Evolutionary conservation across 1,284 basidiomycete genomes (phyloP).

Genomic region (Sanghuangporus sanghuang): DNA sequence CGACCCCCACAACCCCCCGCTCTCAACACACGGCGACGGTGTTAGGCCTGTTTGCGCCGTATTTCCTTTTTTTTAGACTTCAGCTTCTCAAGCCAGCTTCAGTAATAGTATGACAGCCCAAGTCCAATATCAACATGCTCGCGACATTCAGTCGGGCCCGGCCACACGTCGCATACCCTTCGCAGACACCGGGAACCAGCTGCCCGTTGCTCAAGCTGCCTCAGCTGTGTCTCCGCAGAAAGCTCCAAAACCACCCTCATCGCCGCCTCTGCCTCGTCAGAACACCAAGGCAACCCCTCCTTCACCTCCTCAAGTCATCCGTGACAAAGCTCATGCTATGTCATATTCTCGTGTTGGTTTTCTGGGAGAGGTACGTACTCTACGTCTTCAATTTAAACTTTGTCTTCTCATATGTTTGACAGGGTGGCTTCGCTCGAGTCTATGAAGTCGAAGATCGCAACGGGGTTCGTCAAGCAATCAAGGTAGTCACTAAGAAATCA

Average conservation of each 20-base stretch:
- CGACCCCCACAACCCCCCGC: not conserved
- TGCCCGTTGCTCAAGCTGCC: not conserved
- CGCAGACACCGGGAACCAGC: slow-evolving; percentile 14
- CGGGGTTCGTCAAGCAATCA: slow-evolving; percentile 72
- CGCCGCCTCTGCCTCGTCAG: slow-evolving; percentile 68
- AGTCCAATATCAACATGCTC: slow-evolving; percentile 13
- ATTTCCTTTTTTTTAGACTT: not conserved
- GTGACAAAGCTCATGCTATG: slow-evolving; percentile 53
- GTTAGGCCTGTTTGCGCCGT: slow-evolving; percentile 11
- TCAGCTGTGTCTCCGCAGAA: slow-evolving; percentile 1
- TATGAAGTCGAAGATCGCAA: slow-evolving; percentile 78
- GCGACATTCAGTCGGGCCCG: not conserved
- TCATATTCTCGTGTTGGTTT: slow-evolving; percentile 73
- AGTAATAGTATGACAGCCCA: slow-evolving; percentile 8
- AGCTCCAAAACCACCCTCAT: slow-evolving; percentile 33
- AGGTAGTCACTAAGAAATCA: slow-evolving; percentile 80
- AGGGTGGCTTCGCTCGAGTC: slow-evolving; percentile 90
- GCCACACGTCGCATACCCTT: slow-evolving; percentile 14
- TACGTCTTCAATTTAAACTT: not conserved
- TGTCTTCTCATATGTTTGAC: slow-evolving; percentile 12
- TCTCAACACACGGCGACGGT: slow-evolving; percentile 12
- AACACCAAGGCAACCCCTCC: slow-evolving; percentile 79
- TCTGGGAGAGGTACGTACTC: slow-evolving; percentile 71
- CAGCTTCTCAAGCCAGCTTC: not conserved
- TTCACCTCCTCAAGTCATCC: slow-evolving; percentile 75